These are phyloP conservation scores for Verticillium klebahnii DNA, from an alignment of 2,329 filamentous ascomycete species.

Conservation along the genomic window DNA sequence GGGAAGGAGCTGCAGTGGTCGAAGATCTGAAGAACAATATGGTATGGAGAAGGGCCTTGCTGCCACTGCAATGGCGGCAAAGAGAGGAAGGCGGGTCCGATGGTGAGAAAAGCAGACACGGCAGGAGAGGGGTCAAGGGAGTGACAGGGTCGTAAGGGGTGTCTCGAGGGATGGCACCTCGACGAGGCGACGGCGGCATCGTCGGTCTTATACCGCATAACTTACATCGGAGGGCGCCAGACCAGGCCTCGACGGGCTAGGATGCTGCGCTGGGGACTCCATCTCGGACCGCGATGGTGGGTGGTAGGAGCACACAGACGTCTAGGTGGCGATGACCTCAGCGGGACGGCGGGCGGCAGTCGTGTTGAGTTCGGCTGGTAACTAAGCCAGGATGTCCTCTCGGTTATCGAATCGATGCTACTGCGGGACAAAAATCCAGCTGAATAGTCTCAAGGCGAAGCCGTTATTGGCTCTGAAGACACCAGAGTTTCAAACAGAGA, in stretches of 20 bases:
- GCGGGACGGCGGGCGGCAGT: background rate
- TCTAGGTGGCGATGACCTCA: background rate
- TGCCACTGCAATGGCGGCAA: background rate
- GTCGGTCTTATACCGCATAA: conserved; percentile 3
- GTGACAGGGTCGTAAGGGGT: background rate
- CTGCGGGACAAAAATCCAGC: background rate
- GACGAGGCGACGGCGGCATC: background rate
- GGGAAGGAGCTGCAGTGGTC: background rate
- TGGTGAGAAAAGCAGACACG: background rate
- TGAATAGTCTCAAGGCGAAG: background rate
- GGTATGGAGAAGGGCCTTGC: background rate
- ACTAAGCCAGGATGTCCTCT: background rate
- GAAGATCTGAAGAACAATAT: background rate
- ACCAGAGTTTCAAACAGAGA: background rate
- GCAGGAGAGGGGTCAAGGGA: conserved; percentile 5
- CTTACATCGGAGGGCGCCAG: background rate
- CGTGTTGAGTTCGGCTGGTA: background rate
- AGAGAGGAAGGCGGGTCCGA: background rate
- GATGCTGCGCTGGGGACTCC: background rate
- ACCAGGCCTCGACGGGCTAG: background rate
- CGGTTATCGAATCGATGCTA: background rate
- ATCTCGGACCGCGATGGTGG: background rate
- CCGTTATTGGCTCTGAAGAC: background rate
- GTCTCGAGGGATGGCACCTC: background rate
- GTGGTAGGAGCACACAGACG: background rate